A percentile compares a stretch with the other conserved stretches of the same genome.
Evolutionary conservation across 345 rosid species (phyloP).

Genomic region (Gossypium stocksii): DNA sequence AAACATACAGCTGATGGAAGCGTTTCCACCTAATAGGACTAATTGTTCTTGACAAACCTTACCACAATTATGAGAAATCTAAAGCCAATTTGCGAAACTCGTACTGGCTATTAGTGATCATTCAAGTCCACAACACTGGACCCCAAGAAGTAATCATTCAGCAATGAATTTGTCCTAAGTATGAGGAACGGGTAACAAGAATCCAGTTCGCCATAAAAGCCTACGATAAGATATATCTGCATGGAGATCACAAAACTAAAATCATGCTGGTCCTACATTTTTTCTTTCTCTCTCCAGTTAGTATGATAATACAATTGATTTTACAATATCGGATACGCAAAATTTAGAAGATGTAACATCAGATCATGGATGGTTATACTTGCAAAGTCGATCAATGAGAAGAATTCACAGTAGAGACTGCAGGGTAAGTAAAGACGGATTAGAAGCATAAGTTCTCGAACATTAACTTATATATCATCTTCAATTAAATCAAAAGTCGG

Average conservation of each 20-base stretch:
- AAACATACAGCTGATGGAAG: background rate
- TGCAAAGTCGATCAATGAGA: slow-evolving; percentile 1
- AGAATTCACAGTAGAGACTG: slow-evolving; percentile 5
- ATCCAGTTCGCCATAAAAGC: slow-evolving; percentile 12
- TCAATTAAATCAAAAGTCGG: slow-evolving; percentile 8
- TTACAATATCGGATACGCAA: background rate
- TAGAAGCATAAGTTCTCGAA: background rate
- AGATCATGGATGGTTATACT: background rate
- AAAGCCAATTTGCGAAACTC: background rate
- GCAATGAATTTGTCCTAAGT: slow-evolving; percentile 19
- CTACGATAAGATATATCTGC: background rate
- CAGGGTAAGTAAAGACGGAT: background rate
- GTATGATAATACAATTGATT: slow-evolving; percentile 1
- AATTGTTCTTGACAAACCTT: slow-evolving; percentile 3
- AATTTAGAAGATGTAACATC: slow-evolving; percentile 15
- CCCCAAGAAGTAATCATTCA: slow-evolving; percentile 23
- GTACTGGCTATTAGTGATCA: slow-evolving; percentile 1
- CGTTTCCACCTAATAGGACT: background rate
- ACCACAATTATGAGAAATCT: slow-evolving; percentile 13
- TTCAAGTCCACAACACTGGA: slow-evolving; percentile 16
- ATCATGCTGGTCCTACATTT: slow-evolving; percentile 10
- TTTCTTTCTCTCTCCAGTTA: slow-evolving; percentile 13
- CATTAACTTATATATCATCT: background rate
- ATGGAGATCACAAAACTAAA: slow-evolving; percentile 20
- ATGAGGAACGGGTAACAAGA: slow-evolving; percentile 17